phyloP scores from a whole-genome alignment of 768 basidiomycete genomes.

The Kwoniella botswanensis region DNA sequence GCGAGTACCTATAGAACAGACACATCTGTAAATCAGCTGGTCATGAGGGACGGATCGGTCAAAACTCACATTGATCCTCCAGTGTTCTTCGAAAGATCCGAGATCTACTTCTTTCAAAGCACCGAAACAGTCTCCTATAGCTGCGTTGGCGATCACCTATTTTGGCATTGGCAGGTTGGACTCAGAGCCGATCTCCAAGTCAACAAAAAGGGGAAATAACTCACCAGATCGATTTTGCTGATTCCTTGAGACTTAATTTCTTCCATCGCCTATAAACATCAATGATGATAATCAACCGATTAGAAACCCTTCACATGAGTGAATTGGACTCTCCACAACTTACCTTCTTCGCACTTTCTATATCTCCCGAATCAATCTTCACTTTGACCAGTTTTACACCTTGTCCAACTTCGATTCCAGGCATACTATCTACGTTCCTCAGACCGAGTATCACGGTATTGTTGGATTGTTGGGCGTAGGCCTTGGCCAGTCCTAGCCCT shows the following conservation, averaged over 20 bases:
- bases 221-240: constrained; percentile 26
- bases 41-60: no score
- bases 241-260: constrained; percentile 28
- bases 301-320: no score
- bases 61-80: constrained; percentile 30
- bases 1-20: constrained; percentile 37
- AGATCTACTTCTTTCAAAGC: constrained; percentile 26
- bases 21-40: no score
- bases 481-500: constrained; percentile 30
- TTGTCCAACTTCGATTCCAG: constrained; percentile 8
- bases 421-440: constrained; percentile 17
- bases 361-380: constrained; percentile 21
- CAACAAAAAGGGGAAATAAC: not conserved
- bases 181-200: not conserved
- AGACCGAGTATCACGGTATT: constrained; percentile 25
- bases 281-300: not conserved
- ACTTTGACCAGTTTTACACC: constrained; percentile 24
- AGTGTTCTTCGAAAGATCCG: constrained; percentile 29
- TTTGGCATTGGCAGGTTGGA: not conserved
- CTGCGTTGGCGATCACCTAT: constrained; percentile 35
- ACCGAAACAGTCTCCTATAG: constrained; percentile 30
- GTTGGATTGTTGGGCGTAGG: constrained; percentile 15
- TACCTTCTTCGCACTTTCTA: constrained; percentile 23
- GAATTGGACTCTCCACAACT: not conserved
- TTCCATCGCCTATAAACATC: constrained; percentile 18